Evolutionary conservation across 140 eudicot genomes (phyloP).

Genomic region (Stevia rebaudiana): DNA sequence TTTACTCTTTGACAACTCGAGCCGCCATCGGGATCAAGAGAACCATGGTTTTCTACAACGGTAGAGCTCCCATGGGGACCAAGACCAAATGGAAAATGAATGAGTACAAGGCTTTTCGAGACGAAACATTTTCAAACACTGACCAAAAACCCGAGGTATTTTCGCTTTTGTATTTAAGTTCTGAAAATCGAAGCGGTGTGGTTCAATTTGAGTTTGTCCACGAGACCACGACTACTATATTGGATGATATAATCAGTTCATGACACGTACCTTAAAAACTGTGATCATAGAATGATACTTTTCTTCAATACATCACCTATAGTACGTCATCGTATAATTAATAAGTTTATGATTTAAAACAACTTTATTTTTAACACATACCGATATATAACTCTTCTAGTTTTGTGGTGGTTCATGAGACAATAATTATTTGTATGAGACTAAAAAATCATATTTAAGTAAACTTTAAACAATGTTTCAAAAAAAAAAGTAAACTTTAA

Average conservation of each 20-base stretch:
- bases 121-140: constrained; percentile 20
- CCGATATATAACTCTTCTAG: no score
- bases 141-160: constrained; percentile 31
- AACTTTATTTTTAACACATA: no score
- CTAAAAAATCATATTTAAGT: no score
- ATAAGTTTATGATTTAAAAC: no score
- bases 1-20: constrained; percentile 38
- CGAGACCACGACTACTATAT: no score
- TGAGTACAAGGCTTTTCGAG: constrained; percentile 51
- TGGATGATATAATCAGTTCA: no score
- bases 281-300: background rate
- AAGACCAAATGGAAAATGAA: constrained; percentile 77
- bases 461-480: no score
- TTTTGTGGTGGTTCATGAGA: no score
- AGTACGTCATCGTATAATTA: no score
- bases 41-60: constrained; percentile 70
- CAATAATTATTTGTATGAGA: no score
- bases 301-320: no score
- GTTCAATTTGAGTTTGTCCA: constrained; percentile 3
- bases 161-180: background rate
- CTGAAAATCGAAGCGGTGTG: background rate
- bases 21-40: constrained; percentile 48
- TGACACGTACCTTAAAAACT: background rate
- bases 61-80: constrained; percentile 57
- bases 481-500: no score